Percentiles rank a stretch among this genome's conserved stretches.
Conservation (phyloP, 108 stramenopile genomes). For the Nitzschia sp. region DNA sequence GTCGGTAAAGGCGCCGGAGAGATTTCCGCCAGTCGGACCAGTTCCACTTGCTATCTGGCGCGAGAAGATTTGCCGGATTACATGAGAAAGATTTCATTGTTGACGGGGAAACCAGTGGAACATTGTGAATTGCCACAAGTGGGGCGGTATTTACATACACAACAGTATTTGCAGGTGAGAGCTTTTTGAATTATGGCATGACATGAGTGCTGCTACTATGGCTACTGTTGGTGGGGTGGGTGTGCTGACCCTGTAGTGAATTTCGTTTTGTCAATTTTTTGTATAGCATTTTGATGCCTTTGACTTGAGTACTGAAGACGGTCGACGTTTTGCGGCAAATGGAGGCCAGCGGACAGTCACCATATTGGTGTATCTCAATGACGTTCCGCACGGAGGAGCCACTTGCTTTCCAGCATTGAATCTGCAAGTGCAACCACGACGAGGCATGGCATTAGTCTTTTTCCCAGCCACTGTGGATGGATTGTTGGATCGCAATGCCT, state of each 20-base stretch:
- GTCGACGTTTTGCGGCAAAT: slow-evolving; percentile 79
- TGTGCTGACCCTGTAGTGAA: too few species aligned
- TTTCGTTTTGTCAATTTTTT: slow-evolving; percentile 1
- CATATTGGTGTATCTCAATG: slow-evolving; percentile 95
- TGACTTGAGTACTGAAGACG: slow-evolving; percentile 82
- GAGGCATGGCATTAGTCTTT: slow-evolving; percentile 92
- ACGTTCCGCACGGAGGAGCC: slow-evolving; percentile 85
- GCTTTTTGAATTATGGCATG: too few species aligned
- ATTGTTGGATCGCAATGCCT: slow-evolving; percentile 80
- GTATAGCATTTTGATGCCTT: slow-evolving; percentile 86
- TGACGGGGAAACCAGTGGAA: slow-evolving; percentile 85
- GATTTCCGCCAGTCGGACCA: slow-evolving; percentile 79
- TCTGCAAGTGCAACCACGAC: slow-evolving; percentile 71
- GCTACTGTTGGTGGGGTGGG: too few species aligned
- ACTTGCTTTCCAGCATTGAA: slow-evolving; percentile 89
- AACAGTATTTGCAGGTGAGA: slow-evolving; percentile 76
- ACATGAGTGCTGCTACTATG: too few species aligned
- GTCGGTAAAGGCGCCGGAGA: slow-evolving; percentile 82
- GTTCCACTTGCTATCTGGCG: slow-evolving; percentile 81
- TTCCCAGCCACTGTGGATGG: slow-evolving; percentile 96
- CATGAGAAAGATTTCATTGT: slow-evolving; percentile 66
- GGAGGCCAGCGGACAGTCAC: slow-evolving; percentile 94
- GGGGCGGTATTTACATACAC: slow-evolving; percentile 80
- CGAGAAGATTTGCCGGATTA: slow-evolving; percentile 84
- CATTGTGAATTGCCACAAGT: slow-evolving; percentile 94